These are phyloP conservation scores for Dentipellis fragilis DNA, from an alignment of 768 basidiomycete species.

Conservation along the genomic window DNA sequence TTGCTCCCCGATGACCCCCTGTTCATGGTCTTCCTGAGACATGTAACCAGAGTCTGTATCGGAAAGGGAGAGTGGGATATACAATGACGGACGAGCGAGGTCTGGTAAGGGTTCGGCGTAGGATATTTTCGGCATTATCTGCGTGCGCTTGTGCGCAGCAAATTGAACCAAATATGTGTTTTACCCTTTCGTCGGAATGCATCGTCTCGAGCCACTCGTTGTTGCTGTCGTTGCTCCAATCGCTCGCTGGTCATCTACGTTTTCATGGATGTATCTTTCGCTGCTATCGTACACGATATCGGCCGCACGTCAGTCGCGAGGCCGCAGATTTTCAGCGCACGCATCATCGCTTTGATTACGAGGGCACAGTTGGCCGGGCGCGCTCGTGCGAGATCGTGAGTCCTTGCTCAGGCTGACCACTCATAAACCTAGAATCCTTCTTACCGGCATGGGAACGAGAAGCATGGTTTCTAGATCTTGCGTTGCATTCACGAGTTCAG, in stretches of 20 bases:
- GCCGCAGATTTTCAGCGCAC: background rate
- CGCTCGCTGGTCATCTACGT: background rate
- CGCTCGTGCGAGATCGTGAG: too few species aligned
- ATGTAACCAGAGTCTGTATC: slow-evolving; percentile 3
- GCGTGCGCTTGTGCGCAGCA: background rate
- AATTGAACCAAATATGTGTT: slow-evolving; percentile 4
- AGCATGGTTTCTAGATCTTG: too few species aligned
- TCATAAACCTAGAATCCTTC: too few species aligned
- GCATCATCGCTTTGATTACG: background rate
- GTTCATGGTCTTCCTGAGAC: slow-evolving; percentile 1
- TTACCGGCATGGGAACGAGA: too few species aligned
- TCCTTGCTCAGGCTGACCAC: too few species aligned
- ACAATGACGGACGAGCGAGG: background rate
- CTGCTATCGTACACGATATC: background rate
- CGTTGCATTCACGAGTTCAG: too few species aligned
- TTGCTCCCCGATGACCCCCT: too few species aligned
- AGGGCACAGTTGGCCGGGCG: too few species aligned
- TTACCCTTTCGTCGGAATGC: background rate
- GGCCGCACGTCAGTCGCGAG: background rate
- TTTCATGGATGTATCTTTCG: background rate
- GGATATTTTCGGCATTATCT: background rate
- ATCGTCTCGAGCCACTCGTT: background rate
- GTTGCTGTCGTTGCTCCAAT: background rate
- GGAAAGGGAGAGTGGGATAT: background rate
- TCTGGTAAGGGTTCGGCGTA: slow-evolving; percentile 1